Evolutionary conservation across 768 basidiomycete genomes (phyloP), one percentile per base, ranked within the genome.

Genomic region (Fomitopsis serialis): DNA sequence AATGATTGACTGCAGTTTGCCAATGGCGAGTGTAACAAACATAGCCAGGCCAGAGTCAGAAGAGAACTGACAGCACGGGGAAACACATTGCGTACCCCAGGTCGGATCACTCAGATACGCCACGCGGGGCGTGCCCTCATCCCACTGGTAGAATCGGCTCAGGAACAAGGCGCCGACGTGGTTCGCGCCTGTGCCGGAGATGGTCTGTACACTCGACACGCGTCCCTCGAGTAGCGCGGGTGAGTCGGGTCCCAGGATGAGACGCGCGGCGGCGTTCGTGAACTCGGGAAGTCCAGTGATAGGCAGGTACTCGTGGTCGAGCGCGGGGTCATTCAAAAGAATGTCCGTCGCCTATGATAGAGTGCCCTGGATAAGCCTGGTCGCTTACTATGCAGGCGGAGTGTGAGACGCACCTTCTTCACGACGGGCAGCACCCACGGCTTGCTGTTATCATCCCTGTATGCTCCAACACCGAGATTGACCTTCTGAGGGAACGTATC

Each of bases 121-220:
- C 58, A 77, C 79, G 62, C 88, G 86, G 46, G 78, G 68, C 49
- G 83, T 80, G 49, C 72, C 71, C 75, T 79, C 89, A 2, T 76
- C 54, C 58, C 63, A 66, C 45, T 54, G 72, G 72, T 96, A 97
- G 73, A 89, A 94, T 55, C 77, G 77, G 56, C 85, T 83, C 59
- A 98, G 71, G 77, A 97, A 97, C 49, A 93, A 72, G 2, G 85
- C 94, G 23, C 85, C 95, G 45, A 96, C 79, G 70, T 96, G 94
- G 74, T 96, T 95, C 46, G 95, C 95, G 47, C 95, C 95, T 2
- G 95, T 98, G 24, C 95, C 95, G 13, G 92, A 96, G 59, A 97
- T 89, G 13, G 95, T 95, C 73, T 98, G 95, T 45, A 89, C 89
- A 66, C 86, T 89, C 37, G 81, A 77, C 29, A 85, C 85, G 48